Percentiles rank a stretch among this genome's conserved stretches.
phyloP scores from a whole-genome alignment of 805 yeast species.

The Lachancea meyersii region DNA sequence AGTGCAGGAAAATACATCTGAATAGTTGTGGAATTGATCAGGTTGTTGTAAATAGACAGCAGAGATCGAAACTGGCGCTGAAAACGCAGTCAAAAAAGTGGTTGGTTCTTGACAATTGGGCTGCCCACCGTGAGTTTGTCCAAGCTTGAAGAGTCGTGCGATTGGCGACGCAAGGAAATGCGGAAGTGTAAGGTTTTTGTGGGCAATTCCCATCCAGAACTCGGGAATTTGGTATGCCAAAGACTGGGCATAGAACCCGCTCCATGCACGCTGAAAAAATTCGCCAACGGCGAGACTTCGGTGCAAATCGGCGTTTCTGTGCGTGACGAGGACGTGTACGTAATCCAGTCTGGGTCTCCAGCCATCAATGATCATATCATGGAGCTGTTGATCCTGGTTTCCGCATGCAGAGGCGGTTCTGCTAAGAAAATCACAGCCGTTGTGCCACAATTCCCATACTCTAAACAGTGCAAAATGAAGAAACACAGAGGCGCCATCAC shows the following conservation, averaged over 20 bases:
- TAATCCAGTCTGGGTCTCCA: slow-evolving; percentile 87
- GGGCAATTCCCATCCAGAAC: slow-evolving; percentile 93
- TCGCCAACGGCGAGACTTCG: slow-evolving; percentile 96
- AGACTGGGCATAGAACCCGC: slow-evolving; percentile 90
- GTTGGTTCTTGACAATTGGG: too few relatives aligned
- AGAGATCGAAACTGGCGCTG: too few relatives aligned
- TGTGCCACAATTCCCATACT: slow-evolving; percentile 95
- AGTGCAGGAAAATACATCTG: too few relatives aligned
- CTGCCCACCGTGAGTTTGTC: neutral
- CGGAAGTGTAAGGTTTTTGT: slow-evolving; percentile 96
- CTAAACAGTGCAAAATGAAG: slow-evolving; percentile 96
- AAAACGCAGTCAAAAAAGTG: too few relatives aligned
- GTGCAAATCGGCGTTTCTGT: slow-evolving; percentile 93
- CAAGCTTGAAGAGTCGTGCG: neutral
- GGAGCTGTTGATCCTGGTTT: slow-evolving; percentile 88
- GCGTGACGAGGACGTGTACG: slow-evolving; percentile 94
- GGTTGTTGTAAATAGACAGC: too few relatives aligned
- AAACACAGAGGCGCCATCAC: slow-evolving; percentile 98
- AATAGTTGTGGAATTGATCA: too few relatives aligned
- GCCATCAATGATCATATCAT: slow-evolving; percentile 85
- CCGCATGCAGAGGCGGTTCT: slow-evolving; percentile 96
- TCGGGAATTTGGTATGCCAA: slow-evolving; percentile 86
- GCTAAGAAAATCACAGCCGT: slow-evolving; percentile 97
- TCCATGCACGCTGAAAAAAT: slow-evolving; percentile 83
- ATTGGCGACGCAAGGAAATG: slow-evolving; percentile 41